Evolutionary conservation across 2,329 filamentous ascomycete genomes (phyloP), one percentile per base, ranked within the genome.

Genomic region (Fusarium falciforme): DNA sequence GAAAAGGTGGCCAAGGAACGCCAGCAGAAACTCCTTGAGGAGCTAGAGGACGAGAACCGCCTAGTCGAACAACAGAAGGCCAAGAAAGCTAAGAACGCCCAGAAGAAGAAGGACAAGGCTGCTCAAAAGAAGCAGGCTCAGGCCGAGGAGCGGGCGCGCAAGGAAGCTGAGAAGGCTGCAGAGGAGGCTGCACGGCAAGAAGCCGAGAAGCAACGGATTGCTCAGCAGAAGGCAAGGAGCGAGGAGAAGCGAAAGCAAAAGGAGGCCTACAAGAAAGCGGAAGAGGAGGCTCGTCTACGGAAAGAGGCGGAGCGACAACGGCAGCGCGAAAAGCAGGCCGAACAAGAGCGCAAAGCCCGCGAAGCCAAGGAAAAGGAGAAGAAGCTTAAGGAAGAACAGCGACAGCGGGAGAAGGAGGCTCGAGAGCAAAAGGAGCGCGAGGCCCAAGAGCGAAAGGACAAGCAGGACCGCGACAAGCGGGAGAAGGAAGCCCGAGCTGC

Each of bases 1-100:
- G 96, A 98, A 85, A 98, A 98, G 82, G 96, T 99, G 4, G 94
- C 96, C 20, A 92, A 93, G 77, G 96, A 99, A 84, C 93, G 96
- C 31, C 96, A 98, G 80, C 89, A 93, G 79, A 95, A 95, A 81
- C 91, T 99, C 25, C 88, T 99, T 29, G 93, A 98, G 81, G 96
- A 99, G 82, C 87, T 98, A 4, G 92, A 95, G 75, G 94, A 97
- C 80, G 96, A 99, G 82, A 90, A 90, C 72, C 90, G 91, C 64
- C 90, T 92, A 59, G 92, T 93, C 71, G 90, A 92, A 61, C 90
- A 96, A 82, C 93, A 93, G 72, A 95, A 96, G 81, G 95, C 94
- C 22, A 98, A 98, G 85, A 98, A 96, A 83, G 93, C 94, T 57
- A 94, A 94, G 80, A 96, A 98, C 79, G 95, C 96, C 17, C 94